Evolutionary conservation across 2,329 filamentous ascomycete species (phyloP), one percentile per base, ranked within the genome.

Genomic region (Sordariomycetes sp.): DNA sequence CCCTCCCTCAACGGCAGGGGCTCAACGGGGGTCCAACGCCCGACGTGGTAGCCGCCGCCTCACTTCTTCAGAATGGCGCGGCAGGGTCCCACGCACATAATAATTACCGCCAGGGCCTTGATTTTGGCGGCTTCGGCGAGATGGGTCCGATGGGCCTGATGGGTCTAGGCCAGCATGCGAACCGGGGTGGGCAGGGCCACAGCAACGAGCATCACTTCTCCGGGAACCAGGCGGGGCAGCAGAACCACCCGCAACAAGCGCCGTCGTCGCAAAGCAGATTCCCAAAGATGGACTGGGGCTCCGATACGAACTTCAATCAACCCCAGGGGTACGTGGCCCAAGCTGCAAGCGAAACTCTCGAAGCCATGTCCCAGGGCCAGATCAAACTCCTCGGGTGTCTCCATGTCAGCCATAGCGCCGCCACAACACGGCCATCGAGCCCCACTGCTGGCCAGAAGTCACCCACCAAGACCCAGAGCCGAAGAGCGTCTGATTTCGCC

Each of bases 271-370:
- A 59, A 11, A 1, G 12, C 3, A 34, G n/a, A 25, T 16, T 40
- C 4, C 34, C 57, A 18, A 50, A 79, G 57, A 74, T 87, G 52
- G 80, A 81, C 61, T 89, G 83, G 80, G 87, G 87, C 11, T 87
- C 87, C 1, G 87, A 90, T 68, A 68, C 77, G n/a, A 81, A 75
- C 59, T 90, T 90, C 66, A 77, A 73, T 61, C 69, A 71, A 24
- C 68, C 76, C 6, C 80, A 82, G 63, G 78, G 76, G n/a, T 90
- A 85, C 64, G 72, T 81, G 7, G 79, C 84, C 1, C 74, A 75
- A 11, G 75, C 78, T 7, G 72, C 77, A 60, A 78, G 81, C 63
- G 83, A 86, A 43, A 81, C 81, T 2, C 74, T 76, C 35, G 82
- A 86, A 60, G 76, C 79, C 14, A 69, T 85, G 35, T 77, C 81